Conservation (phyloP, 805 yeast species). For the Cyberlindnera suaveolens region DNA sequence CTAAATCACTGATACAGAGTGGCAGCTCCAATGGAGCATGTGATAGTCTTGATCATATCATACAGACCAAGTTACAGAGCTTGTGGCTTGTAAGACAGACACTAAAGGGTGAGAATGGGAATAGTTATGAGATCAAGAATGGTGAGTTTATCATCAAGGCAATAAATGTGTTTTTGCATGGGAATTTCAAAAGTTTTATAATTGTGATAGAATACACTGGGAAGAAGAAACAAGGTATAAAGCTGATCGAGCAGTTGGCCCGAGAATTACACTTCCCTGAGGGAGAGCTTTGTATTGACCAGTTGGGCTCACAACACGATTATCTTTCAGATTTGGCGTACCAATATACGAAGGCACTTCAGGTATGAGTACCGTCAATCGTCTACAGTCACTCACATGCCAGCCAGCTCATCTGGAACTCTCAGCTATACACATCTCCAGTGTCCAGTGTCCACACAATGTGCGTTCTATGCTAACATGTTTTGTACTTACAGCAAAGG, state of each 20-base stretch:
- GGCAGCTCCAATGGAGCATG: conserved; percentile 51
- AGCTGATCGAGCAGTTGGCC: conserved; percentile 3
- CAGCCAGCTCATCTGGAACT: too few relatives aligned
- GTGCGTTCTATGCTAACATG: too few relatives aligned
- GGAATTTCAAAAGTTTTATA: conserved; percentile 63
- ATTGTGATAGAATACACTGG: conserved; percentile 25
- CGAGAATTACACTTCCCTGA: conserved; percentile 9
- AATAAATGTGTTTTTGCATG: conserved; percentile 69
- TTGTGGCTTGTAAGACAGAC: conserved; percentile 66
- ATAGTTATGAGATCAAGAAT: conserved; percentile 47
- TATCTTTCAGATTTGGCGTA: conserved; percentile 4
- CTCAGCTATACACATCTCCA: too few relatives aligned
- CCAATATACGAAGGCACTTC: conserved; percentile 9
- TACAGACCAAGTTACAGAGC: conserved; percentile 54
- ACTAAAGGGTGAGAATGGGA: conserved; percentile 72
- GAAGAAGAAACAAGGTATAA: neutral
- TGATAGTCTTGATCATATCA: conserved; percentile 51
- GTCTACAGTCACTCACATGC: neutral
- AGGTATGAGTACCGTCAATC: neutral
- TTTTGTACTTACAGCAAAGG: too few relatives aligned
- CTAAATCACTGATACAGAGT: conserved; percentile 30
- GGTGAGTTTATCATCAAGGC: conserved; percentile 44
- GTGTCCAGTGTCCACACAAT: too few relatives aligned
- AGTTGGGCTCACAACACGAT: conserved; percentile 1
- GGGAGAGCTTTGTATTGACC: conserved; percentile 5